Percentiles rank a stretch among this genome's conserved stretches.
phyloP scores from a whole-genome alignment of 2,329 filamentous ascomycete species.

The Tympanopsis confertula region DNA sequence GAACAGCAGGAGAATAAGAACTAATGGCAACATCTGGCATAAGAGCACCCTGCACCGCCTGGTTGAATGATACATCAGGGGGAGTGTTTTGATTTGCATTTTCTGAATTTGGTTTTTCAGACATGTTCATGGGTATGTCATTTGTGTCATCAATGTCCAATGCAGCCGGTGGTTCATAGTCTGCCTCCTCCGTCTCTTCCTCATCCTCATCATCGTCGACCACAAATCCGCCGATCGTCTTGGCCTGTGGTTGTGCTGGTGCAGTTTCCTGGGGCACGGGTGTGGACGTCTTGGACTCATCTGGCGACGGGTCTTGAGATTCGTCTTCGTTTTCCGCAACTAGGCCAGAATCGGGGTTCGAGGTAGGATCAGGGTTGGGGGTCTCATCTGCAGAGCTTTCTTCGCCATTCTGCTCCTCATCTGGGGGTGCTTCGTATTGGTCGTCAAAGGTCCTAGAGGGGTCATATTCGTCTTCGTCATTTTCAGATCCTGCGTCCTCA shows the following conservation, averaged over 20 bases:
- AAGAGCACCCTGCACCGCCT: conserved; percentile 35
- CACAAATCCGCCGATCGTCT: conserved; percentile 48
- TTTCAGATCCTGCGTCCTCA: conserved; percentile 38
- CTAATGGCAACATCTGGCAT: conserved; percentile 34
- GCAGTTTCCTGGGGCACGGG: conserved; percentile 19
- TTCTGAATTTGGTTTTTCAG: conserved; percentile 40
- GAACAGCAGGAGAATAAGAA: conserved; percentile 32
- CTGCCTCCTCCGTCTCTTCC: conserved; percentile 30
- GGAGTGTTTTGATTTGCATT: conserved; percentile 41
- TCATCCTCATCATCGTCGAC: conserved; percentile 50
- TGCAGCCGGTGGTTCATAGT: conserved; percentile 31
- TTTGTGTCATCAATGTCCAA: conserved; percentile 32
- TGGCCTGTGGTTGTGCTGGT: conserved; percentile 26
- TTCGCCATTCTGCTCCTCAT: no score
- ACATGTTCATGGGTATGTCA: conserved; percentile 31
- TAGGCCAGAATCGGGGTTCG: no score
- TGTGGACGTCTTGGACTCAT: conserved; percentile 23
- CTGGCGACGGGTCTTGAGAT: conserved; percentile 14
- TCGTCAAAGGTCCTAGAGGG: conserved; percentile 32
- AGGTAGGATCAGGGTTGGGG: no score
- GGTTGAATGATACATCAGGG: conserved; percentile 50
- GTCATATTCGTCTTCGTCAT: conserved; percentile 43
- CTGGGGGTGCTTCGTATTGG: no score
- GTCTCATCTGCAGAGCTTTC: no score
- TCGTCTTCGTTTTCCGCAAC: no score